Conservation (phyloP, 2,329 filamentous ascomycete species). For the Ramichloridium luteum region DNA sequence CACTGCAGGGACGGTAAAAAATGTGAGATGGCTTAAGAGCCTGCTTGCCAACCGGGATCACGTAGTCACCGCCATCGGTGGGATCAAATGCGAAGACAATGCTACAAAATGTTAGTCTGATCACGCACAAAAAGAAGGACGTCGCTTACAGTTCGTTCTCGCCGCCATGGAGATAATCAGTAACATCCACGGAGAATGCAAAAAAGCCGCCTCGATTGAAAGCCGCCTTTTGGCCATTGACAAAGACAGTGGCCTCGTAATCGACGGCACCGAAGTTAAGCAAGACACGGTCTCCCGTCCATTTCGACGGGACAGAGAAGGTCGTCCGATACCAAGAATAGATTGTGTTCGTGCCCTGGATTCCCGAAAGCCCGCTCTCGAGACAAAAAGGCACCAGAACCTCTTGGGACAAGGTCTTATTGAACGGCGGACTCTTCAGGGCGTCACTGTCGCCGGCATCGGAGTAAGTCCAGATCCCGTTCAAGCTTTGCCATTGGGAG, state of each 20-base stretch:
- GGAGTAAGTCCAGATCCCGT: conserved; percentile 44
- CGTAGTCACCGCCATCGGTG: conserved; percentile 41
- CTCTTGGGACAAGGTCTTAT: no score
- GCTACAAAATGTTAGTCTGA: no score
- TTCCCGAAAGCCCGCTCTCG: no score
- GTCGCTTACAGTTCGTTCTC: conserved; percentile 46
- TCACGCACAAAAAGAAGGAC: conserved; percentile 43
- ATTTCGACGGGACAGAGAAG: conserved; percentile 37
- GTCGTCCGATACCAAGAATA: no score
- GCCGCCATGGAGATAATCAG: no score
- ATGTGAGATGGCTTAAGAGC: conserved; percentile 49
- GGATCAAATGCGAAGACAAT: conserved; percentile 54
- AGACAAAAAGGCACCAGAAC: no score
- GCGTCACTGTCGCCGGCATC: conserved; percentile 28
- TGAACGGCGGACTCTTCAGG: conserved; percentile 32
- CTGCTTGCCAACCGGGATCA: conserved; percentile 46
- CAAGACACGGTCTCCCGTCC: conserved; percentile 34
- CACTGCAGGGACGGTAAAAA: conserved; percentile 57
- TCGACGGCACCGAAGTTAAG: conserved; percentile 50
- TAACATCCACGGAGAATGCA: no score
- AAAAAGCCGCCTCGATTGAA: conserved; percentile 42
- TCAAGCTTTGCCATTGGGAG: conserved; percentile 39
- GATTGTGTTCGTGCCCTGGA: no score
- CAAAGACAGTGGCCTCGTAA: conserved; percentile 45
- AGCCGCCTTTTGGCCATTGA: conserved; percentile 39